phyloP scores from a whole-genome alignment of 768 basidiomycete genomes.

The Pluteus cervinus region DNA sequence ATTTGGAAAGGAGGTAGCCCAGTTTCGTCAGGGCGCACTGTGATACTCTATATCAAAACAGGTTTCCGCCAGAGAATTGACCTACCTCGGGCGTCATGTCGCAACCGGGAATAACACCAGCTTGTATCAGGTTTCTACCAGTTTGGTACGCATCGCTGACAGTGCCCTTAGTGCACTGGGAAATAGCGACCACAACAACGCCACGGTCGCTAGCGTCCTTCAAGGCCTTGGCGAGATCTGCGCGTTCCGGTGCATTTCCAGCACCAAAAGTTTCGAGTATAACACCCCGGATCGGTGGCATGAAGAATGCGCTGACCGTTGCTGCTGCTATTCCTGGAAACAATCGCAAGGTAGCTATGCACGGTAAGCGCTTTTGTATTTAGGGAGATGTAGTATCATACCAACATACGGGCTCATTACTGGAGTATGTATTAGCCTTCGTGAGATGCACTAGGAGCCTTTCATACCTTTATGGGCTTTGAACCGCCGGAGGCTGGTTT shows the following conservation, averaged over 20 bases:
- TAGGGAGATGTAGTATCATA: conserved; percentile 24
- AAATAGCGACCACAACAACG: conserved; percentile 85
- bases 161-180: conserved; percentile 83
- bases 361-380: conserved; percentile 1
- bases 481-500: conserved; percentile 74
- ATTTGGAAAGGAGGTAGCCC: conserved; percentile 83
- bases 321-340: conserved; percentile 82
- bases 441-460: conserved; percentile 6
- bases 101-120: conserved; percentile 78
- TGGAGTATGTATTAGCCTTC: conserved; percentile 21
- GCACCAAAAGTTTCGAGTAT: conserved; percentile 91
- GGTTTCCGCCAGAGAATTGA: not conserved
- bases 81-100: conserved; percentile 95
- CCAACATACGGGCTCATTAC: conserved; percentile 82
- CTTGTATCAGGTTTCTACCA: conserved; percentile 59
- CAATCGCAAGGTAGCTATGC: conserved; percentile 70
- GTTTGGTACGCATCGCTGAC: conserved; percentile 84
- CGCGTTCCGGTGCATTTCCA: conserved; percentile 84
- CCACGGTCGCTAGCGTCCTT: conserved; percentile 79
- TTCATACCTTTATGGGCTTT: conserved; percentile 78
- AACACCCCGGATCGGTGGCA: conserved; percentile 70
- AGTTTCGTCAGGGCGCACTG: conserved; percentile 90
- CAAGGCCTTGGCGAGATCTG: conserved; percentile 70
- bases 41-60: not conserved
- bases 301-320: conserved; percentile 72